These are phyloP conservation scores for Pseudogymnoascus sp. DNA, from an alignment of 2,329 filamentous ascomycete genomes.

Conservation along the genomic window DNA sequence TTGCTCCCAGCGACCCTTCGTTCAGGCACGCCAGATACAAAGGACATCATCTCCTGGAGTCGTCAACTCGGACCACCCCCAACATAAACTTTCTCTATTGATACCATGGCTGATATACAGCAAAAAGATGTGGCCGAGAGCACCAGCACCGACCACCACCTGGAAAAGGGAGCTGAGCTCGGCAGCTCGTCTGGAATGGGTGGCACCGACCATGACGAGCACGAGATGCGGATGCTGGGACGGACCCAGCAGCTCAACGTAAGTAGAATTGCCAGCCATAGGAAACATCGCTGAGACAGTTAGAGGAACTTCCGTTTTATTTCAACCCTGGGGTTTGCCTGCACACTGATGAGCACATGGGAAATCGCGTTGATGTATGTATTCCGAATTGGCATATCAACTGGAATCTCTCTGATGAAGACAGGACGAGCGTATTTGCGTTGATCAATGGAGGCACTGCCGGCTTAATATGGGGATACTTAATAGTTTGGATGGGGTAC, in stretches of 20 bases:
- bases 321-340: conserved; percentile 36
- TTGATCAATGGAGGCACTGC: conserved; percentile 17
- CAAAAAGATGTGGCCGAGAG: background rate
- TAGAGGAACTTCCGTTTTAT: conserved; percentile 35
- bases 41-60: background rate
- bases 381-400: background rate
- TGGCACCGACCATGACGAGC: conserved; percentile 26
- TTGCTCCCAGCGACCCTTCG: background rate
- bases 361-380: conserved; percentile 34
- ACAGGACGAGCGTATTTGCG: conserved; percentile 28
- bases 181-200: conserved; percentile 17
- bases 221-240: conserved; percentile 30
- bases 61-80: background rate
- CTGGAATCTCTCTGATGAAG: conserved; percentile 21
- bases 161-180: conserved; percentile 16
- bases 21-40: background rate
- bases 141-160: background rate
- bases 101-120: background rate
- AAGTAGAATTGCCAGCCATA: background rate
- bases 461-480: conserved; percentile 36
- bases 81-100: too few relatives aligned
- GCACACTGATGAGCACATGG: conserved; percentile 38
- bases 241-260: conserved; percentile 27
- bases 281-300: background rate
- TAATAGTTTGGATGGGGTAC: conserved; percentile 29